A percentile compares a stretch with the other conserved stretches of the same genome.
Conservation (phyloP, 2,329 filamentous ascomycete genomes). For the Neonectria sp. region DNA sequence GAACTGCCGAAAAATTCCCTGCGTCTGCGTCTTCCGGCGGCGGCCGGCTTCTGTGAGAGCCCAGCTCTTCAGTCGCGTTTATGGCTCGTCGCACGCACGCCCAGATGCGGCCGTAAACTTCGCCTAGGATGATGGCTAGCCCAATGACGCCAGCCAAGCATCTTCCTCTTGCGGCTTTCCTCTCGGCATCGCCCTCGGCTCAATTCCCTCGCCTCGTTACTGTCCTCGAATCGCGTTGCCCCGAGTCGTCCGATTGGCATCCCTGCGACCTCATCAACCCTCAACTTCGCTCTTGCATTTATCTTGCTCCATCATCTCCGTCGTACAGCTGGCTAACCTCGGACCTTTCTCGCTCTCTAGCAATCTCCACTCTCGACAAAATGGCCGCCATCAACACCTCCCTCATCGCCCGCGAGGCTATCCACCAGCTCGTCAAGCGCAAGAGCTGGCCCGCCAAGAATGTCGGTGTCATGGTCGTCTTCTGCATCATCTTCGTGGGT, state of each 20-base stretch:
- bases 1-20: constrained; percentile 1
- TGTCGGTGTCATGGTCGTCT: constrained; percentile 60
- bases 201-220: constrained; percentile 30
- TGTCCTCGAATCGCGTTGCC: constrained; percentile 28
- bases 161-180: constrained; percentile 6
- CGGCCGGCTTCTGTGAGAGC: background rate
- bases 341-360: constrained; percentile 35
- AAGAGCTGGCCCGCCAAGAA: constrained; percentile 58
- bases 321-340: constrained; percentile 14
- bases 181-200: constrained; percentile 14
- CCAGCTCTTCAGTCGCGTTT: background rate
- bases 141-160: constrained; percentile 37
- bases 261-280: constrained; percentile 13
- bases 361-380: constrained; percentile 51
- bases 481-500: constrained; percentile 60
- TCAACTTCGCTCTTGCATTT: constrained; percentile 11
- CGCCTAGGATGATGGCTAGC: constrained; percentile 17
- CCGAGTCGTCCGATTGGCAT: constrained; percentile 25
- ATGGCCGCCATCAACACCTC: constrained; percentile 59
- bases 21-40: background rate
- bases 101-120: constrained; percentile 23
- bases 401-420: constrained; percentile 55
- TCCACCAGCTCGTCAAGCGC: constrained; percentile 58
- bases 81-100: constrained; percentile 10
- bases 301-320: constrained; percentile 14